Evolutionary conservation across 1,284 basidiomycete species (phyloP), one percentile per base, ranked within the genome.

Genomic region (Cryptococcus hybrid): DNA sequence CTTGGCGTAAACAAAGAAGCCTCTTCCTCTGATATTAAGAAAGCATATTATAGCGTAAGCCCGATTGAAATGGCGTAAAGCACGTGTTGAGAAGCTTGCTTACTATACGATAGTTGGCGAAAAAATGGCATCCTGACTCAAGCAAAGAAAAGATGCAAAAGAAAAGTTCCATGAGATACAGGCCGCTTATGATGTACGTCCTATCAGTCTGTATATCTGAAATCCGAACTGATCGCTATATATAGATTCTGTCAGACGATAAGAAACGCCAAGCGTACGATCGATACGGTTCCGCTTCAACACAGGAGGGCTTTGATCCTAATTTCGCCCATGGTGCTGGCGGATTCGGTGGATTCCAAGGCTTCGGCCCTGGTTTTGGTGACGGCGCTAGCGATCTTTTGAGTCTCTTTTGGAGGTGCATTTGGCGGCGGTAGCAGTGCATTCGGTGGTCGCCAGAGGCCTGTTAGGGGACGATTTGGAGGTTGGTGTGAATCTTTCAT

Each of bases 141-240:
- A 97, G 93, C 79, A 90, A 93, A 59, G 93, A 97, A 75, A 90
- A 68, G 83, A 83, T 50, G 92, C 95, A 0, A 89, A 92, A 69
- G 90, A 92, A 62, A 90, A 90, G 73, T 99, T 99, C 77, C 85
- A 95, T 37, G 94, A 99, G 77, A 97, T 99, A 58, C 96, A 99
- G 77, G 84, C 87, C 66, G 96, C 96, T 8, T 99, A 98, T 80
- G 96, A 99, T 77, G 91, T 96, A 68, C 68, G 89, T 79, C n/a
- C 30, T 30, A 30, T 30, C 30, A 30, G 3, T 30, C 30, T 30
- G 30, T 30, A 30, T 30, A 12, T 49, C 7, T 9, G 40, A 11
- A 15, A 43, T 45, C 5, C 15, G 12, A 7, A 24, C 47, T 1
- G 30, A 30, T 30, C 30, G 4, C n/a, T 62, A 60, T 55, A 60